Base-by-base conservation (phyloP, 495 filamentous ascomycete species). In the Tuber magnatum region DNA sequence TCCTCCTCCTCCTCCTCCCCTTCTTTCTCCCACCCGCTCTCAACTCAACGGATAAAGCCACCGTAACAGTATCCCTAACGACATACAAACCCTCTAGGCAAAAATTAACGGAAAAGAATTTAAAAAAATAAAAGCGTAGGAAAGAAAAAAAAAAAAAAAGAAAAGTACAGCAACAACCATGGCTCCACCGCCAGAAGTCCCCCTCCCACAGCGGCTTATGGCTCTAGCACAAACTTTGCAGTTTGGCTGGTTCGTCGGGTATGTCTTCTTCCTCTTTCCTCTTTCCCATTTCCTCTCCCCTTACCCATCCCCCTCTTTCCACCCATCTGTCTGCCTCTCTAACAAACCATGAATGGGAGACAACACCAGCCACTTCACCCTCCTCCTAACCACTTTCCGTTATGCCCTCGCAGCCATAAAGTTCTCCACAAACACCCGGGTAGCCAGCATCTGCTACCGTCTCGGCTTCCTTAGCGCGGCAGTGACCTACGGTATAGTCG, bases 401-500 rank as follows among this genome's bases (percentile, higher is more conserved):
- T 99, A 99, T 82, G 83, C 86, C 73, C 78, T 98, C 69, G 93
- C 93, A 48, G 93, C 92, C 85, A 85, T 97, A 76, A 90, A 90
- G 81, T 91, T 97, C 86, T 93, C 93, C 85, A 92, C 87, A 82
- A 90, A 90, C 82, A 90, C 90, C 28, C 84, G 87, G 75, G 87
- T 89, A 86, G 94, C 94, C 42, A 86, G 87, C 72, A 89, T 96
- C 83, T 90, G 90, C 75, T 99, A 99, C 84, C 94, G 96, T 78
- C 87, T 91, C 46, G 92, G 94, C 61, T 99, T 98, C 83, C 73
- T 97, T 73, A 89, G 93, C 12, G 95, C 95, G 0, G 92, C 94
- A 20, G 89, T 88, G 41, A 98, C 95, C 4, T 99, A 99, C 85
- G 95, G 96, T 77, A 97, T 99, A 76, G 95, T 99, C 32, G 96